These are phyloP conservation scores for Baorangia bicolor DNA, from an alignment of 768 basidiomycete genomes.

Conservation along the genomic window DNA sequence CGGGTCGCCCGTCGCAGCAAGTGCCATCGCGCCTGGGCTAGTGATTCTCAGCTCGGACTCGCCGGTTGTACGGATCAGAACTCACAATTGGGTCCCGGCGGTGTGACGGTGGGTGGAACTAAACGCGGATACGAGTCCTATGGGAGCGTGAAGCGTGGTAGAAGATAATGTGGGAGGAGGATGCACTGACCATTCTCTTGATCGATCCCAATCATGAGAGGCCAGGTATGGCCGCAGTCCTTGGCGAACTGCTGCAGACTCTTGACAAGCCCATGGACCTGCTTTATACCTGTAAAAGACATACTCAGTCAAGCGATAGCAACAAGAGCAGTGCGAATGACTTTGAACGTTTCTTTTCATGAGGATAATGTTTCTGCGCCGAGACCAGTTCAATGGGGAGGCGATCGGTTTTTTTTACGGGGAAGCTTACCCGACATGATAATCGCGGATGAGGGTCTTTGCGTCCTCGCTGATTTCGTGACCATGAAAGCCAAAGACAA, in stretches of 20 bases:
- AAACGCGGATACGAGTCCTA: conserved; percentile 71
- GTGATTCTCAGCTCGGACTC: not conserved
- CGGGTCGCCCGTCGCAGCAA: conserved; percentile 53
- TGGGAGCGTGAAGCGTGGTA: not conserved
- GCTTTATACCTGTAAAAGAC: conserved; percentile 45
- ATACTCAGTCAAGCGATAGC: not conserved
- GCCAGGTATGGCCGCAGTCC: conserved; percentile 52
- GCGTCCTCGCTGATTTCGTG: conserved; percentile 50
- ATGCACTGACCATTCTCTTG: conserved; percentile 65
- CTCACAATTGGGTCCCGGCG: conserved; percentile 69
- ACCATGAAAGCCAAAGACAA: conserved; percentile 71
- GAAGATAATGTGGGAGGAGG: not conserved
- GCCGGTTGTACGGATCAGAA: conserved; percentile 4
- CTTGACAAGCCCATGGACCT: conserved; percentile 47
- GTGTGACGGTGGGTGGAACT: conserved; percentile 39
- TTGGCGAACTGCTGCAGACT: conserved; percentile 56
- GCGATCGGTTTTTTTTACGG: too few species aligned
- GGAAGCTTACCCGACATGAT: conserved; percentile 51
- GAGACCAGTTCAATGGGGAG: not conserved
- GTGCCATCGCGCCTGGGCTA: conserved; percentile 75
- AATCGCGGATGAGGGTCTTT: conserved; percentile 55
- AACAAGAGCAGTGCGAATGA: conserved; percentile 16
- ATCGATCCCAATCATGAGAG: conserved; percentile 68
- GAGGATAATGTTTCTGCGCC: conserved; percentile 52
- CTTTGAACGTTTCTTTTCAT: conserved; percentile 68